Percentiles rank a stretch among this genome's conserved stretches.
phyloP scores from a whole-genome alignment of 148 eudicot genomes.

The Rhododendron ovatum region DNA sequence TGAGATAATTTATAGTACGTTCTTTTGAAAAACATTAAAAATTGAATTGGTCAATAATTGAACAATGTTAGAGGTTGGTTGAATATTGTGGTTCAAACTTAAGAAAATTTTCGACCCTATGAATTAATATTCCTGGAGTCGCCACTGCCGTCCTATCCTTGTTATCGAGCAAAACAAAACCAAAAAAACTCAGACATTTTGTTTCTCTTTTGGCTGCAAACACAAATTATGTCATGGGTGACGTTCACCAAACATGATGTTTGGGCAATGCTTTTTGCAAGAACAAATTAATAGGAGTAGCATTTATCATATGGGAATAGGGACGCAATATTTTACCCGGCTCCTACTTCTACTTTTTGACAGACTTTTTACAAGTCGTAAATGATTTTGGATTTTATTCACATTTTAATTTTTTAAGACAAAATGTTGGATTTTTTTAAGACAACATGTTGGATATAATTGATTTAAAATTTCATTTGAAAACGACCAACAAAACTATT shows the following conservation, averaged over 20 bases:
- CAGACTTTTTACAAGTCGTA: neutral
- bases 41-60: no score
- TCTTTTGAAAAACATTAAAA: no score
- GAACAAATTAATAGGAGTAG: neutral
- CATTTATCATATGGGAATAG: slow-evolving; percentile 5
- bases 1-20: no score
- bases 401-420: neutral
- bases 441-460: neutral
- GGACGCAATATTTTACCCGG: slow-evolving; percentile 5
- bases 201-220: neutral
- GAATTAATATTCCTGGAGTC: no score
- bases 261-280: neutral
- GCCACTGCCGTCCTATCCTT: neutral
- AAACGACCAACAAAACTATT: no score
- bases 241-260: neutral
- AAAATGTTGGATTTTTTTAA: neutral
- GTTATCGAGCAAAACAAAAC: no score
- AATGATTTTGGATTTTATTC: no score
- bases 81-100: no score
- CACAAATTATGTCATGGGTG: neutral
- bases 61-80: no score
- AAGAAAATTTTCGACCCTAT: no score
- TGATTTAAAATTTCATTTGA: neutral
- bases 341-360: neutral
- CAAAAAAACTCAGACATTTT: no score